phyloP scores from a whole-genome alignment of 306 rosid species.

The Vicia faba region DNA sequence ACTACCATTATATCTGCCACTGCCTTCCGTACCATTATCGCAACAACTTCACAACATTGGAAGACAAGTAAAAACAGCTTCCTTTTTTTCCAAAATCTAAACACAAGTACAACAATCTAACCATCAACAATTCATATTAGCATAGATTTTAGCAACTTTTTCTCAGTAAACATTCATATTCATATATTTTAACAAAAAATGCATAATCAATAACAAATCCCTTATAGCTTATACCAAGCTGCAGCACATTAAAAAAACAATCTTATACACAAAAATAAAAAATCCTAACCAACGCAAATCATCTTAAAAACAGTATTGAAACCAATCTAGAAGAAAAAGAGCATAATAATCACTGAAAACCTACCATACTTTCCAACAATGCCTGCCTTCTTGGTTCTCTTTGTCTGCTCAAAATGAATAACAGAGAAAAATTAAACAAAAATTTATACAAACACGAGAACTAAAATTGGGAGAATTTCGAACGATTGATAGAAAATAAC shows the following conservation, averaged over 20 bases:
- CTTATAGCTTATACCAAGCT: neutral
- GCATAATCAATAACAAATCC: neutral
- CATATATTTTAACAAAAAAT: neutral
- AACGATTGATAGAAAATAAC: no score
- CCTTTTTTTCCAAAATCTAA: neutral
- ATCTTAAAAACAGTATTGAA: neutral
- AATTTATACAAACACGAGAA: no score
- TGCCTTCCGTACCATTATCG: neutral
- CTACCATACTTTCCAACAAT: no score
- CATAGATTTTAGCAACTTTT: constrained; percentile 3
- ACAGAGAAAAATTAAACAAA: no score
- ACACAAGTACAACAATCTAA: neutral
- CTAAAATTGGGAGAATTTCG: no score
- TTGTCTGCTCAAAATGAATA: no score
- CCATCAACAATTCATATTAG: constrained; percentile 11
- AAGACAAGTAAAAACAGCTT: neutral
- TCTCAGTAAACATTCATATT: neutral
- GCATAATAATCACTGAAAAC: neutral
- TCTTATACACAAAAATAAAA: neutral
- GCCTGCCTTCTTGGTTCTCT: no score
- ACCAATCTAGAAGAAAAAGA: neutral
- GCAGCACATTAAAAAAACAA: neutral
- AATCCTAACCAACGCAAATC: neutral
- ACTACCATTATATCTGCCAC: no score
- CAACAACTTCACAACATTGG: neutral